Conservation (phyloP, 2,329 filamentous ascomycete genomes). For the Lachnellula arida region DNA sequence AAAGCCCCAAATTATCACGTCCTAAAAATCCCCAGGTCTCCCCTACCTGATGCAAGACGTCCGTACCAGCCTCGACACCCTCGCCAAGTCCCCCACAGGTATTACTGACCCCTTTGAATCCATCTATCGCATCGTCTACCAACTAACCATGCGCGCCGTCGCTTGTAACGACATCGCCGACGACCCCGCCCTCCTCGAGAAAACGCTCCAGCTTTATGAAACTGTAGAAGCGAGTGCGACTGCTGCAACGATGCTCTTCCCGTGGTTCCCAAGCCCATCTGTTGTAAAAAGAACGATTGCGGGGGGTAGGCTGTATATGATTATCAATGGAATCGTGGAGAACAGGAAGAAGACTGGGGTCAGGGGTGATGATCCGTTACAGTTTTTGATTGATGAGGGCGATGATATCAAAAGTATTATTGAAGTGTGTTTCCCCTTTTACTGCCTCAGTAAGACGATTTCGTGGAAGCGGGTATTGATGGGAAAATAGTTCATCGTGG, state of each 20-base stretch:
- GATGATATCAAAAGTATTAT: constrained; percentile 42
- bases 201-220: constrained; percentile 42
- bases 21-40: constrained; percentile 28
- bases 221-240: constrained; percentile 42
- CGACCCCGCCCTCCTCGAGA: constrained; percentile 37
- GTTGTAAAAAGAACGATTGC: constrained; percentile 41
- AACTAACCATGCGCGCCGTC: constrained; percentile 53
- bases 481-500: constrained; percentile 43
- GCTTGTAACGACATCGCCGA: constrained; percentile 50
- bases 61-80: constrained; percentile 33
- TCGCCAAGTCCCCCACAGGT: constrained; percentile 32
- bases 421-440: constrained; percentile 26
- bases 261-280: constrained; percentile 43
- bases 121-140: constrained; percentile 49
- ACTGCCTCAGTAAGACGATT: not conserved
- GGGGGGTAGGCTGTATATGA: constrained; percentile 43
- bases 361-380: constrained; percentile 46
- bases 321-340: constrained; percentile 45
- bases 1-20: not conserved
- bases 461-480: not conserved
- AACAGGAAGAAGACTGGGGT: constrained; percentile 39
- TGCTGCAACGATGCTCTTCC: constrained; percentile 46
- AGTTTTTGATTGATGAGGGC: constrained; percentile 48
- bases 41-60: constrained; percentile 41
- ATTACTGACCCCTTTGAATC: constrained; percentile 50